A percentile compares a stretch with the other conserved stretches of the same genome.
These are phyloP conservation scores for Malassezia vespertilionis DNA, from an alignment of 1,284 basidiomycete species.

Conservation along the genomic window DNA sequence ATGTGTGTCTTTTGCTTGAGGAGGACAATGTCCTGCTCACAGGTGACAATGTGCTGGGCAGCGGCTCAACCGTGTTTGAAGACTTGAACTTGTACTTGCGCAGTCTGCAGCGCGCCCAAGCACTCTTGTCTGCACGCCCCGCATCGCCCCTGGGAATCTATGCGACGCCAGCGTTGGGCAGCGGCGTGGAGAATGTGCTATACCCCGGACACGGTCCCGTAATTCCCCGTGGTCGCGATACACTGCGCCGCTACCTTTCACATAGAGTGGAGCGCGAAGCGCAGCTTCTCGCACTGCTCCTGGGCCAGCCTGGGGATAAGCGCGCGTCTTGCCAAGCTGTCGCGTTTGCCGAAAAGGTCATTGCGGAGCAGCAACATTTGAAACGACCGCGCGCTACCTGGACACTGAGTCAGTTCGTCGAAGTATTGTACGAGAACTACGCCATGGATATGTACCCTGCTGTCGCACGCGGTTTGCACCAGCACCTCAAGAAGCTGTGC, in stretches of 20 bases:
- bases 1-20: constrained; percentile 54
- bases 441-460: constrained; percentile 59
- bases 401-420: constrained; percentile 34
- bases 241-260: constrained; percentile 62
- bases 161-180: constrained; percentile 6
- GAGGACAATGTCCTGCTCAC: constrained; percentile 60
- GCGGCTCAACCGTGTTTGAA: constrained; percentile 81
- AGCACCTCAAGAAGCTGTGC: constrained; percentile 63
- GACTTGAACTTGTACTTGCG: constrained; percentile 65
- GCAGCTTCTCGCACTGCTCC: constrained; percentile 61
- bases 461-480: constrained; percentile 59
- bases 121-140: constrained; percentile 37
- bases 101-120: constrained; percentile 59
- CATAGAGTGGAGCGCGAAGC: constrained; percentile 73
- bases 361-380: constrained; percentile 17
- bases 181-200: constrained; percentile 48
- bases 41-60: constrained; percentile 79
- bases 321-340: constrained; percentile 54
- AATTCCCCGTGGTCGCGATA: constrained; percentile 54
- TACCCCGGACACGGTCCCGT: constrained; percentile 84
- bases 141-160: constrained; percentile 36
- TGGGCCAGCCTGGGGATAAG: constrained; percentile 36
- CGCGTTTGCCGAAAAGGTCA: constrained; percentile 46
- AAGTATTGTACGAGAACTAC: constrained; percentile 58
- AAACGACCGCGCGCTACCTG: constrained; percentile 19